Base-by-base conservation (phyloP, 2,329 filamentous ascomycete species). In the Xylariaceae sp. region DNA sequence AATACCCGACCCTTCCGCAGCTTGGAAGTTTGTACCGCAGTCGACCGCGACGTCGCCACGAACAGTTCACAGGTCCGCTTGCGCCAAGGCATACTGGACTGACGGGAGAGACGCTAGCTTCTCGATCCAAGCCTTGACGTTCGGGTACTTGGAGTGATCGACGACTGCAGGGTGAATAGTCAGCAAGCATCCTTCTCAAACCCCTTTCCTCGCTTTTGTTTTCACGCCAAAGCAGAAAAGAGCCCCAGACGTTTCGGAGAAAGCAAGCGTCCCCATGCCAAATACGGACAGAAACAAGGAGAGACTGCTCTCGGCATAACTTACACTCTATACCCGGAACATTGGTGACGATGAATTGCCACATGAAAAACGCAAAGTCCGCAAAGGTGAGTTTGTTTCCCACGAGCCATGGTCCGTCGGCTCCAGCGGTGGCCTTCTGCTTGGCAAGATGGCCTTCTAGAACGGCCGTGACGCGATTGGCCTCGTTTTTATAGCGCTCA, bases 401-500 rank as follows among this genome's bases (percentile, higher is more conserved):
- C 1, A 65, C 60, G 3, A 65, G 54, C 54, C 54, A 63, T 15
- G 49, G 55, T 9, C 48, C 50, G 8, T 58, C 58, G 10, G 34
- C 50, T 1, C 47, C 45, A 1, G 26, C 19, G 52, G 64, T 64
- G 12, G 44, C 51, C 50, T 66, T 59, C 13, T 55, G 12, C 29
- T 52, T 26, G 12, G 52, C 44, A 9, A 77, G 63, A 29, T 67
- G 65, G 3, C 57, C 54, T 36, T 80, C 71, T 12, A 80, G 63
- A 5, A 80, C 75, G 15, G 68, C 68, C 5, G 70, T 63, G 13
- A 79, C 68, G 42, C 77, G 74, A 26, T 68, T 65, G 49, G 74
- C 65, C 58, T 79, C 76, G 22, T 70, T 70, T 16, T 61, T 50
- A 61, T 78, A 79, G 16, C 76, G 71, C 5, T 75, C 70, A 19